Evolutionary conservation across 352 stramenopile species (phyloP), one percentile per base, ranked within the genome.

Genomic region (Phytophthora ramorum): DNA sequence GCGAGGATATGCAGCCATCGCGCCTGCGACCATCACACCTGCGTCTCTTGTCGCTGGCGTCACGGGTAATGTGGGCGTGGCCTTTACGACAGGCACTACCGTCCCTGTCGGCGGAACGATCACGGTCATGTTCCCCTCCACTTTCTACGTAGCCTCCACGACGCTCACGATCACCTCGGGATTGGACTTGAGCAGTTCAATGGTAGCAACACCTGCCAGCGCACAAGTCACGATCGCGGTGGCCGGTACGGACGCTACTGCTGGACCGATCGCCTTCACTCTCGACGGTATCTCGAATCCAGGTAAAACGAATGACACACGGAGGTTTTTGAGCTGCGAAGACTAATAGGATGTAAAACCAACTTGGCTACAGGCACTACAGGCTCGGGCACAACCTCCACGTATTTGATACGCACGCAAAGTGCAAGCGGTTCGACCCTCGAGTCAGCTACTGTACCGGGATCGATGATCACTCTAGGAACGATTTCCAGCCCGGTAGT

Each of bases 281-380:
- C 48, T 90, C 24, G 68, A 80, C 20, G 72, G 69, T n/a, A 82
- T 92, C 59, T 78, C 74, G 1, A 87, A 87, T 66, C 79, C 81
- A 79, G 83, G 83, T 81, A 40, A 12, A 17, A n/a, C 22, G 26
- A 41, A 19, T 22, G 26, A 16, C 14, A 40, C 12, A 26, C 1
- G 7, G n/a, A 4, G 5, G 17, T 32, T 17, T 14, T 35, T 32
- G 20, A 16, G 49, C 10, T 19, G 3, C 10, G 13, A 13, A 32
- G 26, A 7, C 22, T 58, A 20, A 65, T 40, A 40, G 10, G 34
- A 40, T 40, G 34, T 6, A n/a, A 41, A 12, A n/a, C n/a, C 13
- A 32, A 32, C 26, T 32, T 32, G 26, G 7, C 26, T 32, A 32
- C 26, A 32, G 2, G 26, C 26, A 32, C 26, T 13, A 17, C 47